These are phyloP conservation scores for Lactuca saligna DNA, from an alignment of 129 eudicot genomes.

Conservation along the genomic window DNA sequence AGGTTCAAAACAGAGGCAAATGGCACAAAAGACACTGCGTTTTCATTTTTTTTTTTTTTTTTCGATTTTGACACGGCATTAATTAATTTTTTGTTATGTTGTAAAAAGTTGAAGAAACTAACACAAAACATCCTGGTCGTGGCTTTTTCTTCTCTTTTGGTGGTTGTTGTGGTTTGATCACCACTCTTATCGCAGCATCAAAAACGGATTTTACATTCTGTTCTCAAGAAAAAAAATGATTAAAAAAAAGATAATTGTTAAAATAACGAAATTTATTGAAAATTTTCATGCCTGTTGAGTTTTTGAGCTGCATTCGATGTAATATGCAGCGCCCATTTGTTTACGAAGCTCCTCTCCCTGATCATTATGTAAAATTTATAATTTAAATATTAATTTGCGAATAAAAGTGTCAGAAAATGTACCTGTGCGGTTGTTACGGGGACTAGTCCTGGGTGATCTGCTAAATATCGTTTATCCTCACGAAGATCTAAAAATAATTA, in stretches of 20 bases:
- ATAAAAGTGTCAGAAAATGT: slow-evolving; percentile 16
- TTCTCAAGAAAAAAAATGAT: neutral
- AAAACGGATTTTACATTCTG: slow-evolving; percentile 96
- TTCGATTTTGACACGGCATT: no score
- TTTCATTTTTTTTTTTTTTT: no score
- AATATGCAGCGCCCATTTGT: slow-evolving; percentile 86
- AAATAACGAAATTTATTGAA: slow-evolving; percentile 10
- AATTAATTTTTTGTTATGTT: no score
- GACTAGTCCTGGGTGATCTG: slow-evolving; percentile 96
- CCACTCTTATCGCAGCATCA: slow-evolving; percentile 92
- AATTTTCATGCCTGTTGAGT: slow-evolving; percentile 76
- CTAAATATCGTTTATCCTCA: slow-evolving; percentile 91
- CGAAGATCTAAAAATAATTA: slow-evolving; percentile 66
- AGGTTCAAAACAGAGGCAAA: neutral
- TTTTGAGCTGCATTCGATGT: slow-evolving; percentile 95
- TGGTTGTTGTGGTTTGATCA: slow-evolving; percentile 90
- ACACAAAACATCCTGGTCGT: slow-evolving; percentile 75
- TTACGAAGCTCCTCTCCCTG: slow-evolving; percentile 97
- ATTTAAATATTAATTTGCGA: slow-evolving; percentile 10
- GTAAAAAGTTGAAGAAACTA: slow-evolving; percentile 40
- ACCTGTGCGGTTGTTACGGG: slow-evolving; percentile 95
- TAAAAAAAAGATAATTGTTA: neutral
- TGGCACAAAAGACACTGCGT: no score
- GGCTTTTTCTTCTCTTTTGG: slow-evolving; percentile 85
- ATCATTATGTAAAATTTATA: slow-evolving; percentile 17